phyloP scores from a whole-genome alignment of 495 filamentous ascomycete genomes.

The Aspergillus sclerotioniger region DNA sequence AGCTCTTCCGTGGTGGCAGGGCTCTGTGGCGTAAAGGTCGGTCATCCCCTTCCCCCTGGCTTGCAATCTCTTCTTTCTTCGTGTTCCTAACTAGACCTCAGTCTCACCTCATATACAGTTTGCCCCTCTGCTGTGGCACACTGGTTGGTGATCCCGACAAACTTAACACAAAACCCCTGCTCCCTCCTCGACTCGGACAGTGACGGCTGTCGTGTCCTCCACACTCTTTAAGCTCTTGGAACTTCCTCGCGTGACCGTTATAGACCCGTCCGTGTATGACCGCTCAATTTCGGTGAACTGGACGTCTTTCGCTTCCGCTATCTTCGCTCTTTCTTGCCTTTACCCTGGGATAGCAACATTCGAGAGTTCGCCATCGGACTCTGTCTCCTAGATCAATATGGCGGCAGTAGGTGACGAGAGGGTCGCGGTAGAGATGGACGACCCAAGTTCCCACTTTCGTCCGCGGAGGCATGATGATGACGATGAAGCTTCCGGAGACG shows the following conservation, averaged over 20 bases:
- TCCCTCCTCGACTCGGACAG: conserved; percentile 8
- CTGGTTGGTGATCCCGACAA: not conserved
- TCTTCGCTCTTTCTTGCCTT: conserved; percentile 5
- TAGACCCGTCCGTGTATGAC: conserved; percentile 8
- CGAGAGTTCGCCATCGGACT: not conserved
- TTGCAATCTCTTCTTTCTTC: not conserved
- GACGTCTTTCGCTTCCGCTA: conserved; percentile 6
- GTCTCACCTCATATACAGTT: conserved; percentile 19
- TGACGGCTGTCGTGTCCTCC: conserved; percentile 29
- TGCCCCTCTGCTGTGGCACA: conserved; percentile 30
- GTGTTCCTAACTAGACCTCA: conserved; percentile 3
- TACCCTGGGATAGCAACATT: not conserved
- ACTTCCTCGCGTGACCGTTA: not conserved
- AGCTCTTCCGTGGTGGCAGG: conserved; percentile 12
- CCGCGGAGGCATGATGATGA: conserved; percentile 77
- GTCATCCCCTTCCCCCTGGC: not conserved
- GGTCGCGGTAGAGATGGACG: conserved; percentile 69
- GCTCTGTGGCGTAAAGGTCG: conserved; percentile 5
- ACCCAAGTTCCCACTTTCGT: conserved; percentile 58
- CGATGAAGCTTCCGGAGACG: conserved; percentile 85
- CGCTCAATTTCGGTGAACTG: conserved; percentile 13
- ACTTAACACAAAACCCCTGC: conserved; percentile 8
- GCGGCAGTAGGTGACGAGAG: conserved; percentile 64
- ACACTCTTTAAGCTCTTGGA: conserved; percentile 29
- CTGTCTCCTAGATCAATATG: conserved; percentile 49